These are phyloP conservation scores for Amoebophrya sp. DNA, from an alignment of 169 alveolate genomes.

Conservation along the genomic window DNA sequence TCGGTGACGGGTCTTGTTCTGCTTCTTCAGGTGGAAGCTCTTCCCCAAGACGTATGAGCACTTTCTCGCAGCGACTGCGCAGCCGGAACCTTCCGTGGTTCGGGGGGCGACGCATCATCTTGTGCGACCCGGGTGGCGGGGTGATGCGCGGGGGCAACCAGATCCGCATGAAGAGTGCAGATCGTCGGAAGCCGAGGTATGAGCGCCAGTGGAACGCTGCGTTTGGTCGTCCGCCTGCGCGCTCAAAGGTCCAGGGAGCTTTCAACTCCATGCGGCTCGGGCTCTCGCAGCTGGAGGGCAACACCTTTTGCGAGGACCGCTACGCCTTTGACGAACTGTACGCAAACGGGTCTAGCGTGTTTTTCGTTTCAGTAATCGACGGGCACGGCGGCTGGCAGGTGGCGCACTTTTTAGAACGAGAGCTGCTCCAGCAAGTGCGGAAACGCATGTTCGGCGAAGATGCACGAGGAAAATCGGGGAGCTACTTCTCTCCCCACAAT, in stretches of 20 bases:
- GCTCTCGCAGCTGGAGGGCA: neutral
- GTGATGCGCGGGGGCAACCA: too few species aligned
- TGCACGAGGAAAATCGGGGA: too few species aligned
- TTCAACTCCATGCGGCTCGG: neutral
- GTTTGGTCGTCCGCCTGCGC: neutral
- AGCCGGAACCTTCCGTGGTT: too few species aligned
- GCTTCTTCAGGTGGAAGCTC: too few species aligned
- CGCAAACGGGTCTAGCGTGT: neutral
- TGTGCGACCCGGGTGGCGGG: too few species aligned
- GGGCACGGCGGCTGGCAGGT: slow-evolving; percentile 10
- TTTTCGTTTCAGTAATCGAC: neutral
- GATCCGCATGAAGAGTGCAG: neutral
- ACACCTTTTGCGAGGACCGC: neutral
- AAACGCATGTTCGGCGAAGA: neutral
- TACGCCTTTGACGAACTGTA: neutral
- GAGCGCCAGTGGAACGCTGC: neutral
- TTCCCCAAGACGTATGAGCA: too few species aligned
- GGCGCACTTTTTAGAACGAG: neutral
- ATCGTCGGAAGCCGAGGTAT: neutral
- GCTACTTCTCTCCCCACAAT: too few species aligned
- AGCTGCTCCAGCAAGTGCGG: neutral
- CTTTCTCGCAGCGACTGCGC: too few species aligned
- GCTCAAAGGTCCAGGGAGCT: neutral
- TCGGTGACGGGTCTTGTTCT: too few species aligned
- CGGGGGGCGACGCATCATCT: too few species aligned